Evolutionary conservation across 208 protist genomes (phyloP).

Genomic region (Trypanosoma conorhini): DNA sequence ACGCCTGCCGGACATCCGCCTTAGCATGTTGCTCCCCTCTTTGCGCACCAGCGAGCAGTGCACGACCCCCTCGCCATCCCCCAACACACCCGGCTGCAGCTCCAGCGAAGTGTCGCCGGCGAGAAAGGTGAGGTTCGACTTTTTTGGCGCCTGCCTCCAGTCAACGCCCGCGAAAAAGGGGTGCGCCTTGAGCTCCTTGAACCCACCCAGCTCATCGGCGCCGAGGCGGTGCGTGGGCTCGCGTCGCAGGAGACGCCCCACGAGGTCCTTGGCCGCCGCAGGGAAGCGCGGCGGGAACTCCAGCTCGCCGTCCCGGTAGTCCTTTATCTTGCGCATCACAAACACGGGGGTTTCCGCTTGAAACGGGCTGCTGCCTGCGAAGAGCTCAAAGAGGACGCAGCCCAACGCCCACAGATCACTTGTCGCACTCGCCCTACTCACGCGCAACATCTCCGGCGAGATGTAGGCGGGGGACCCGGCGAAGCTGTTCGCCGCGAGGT

Average conservation of each 20-base stretch:
- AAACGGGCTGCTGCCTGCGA: slow-evolving; percentile 64
- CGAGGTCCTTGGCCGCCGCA: slow-evolving; percentile 60
- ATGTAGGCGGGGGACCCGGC: slow-evolving; percentile 79
- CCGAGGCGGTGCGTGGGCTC: slow-evolving; percentile 75
- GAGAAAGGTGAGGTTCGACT: slow-evolving; percentile 42
- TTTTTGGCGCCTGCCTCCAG: slow-evolving; percentile 54
- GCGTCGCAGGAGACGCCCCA: slow-evolving; percentile 69
- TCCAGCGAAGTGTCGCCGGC: slow-evolving; percentile 48
- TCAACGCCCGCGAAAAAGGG: slow-evolving; percentile 81
- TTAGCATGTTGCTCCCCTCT: background rate
- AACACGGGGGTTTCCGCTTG: slow-evolving; percentile 52
- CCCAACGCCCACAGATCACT: slow-evolving; percentile 88
- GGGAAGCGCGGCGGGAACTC: slow-evolving; percentile 50
- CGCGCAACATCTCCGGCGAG: slow-evolving; percentile 64
- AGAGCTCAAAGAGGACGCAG: slow-evolving; percentile 74
- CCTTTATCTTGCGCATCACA: slow-evolving; percentile 60
- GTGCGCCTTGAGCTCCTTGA: slow-evolving; percentile 77
- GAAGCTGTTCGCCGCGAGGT: slow-evolving; percentile 50
- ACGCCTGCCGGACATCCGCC: slow-evolving; percentile 18
- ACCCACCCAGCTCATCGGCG: slow-evolving; percentile 62
- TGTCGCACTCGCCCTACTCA: slow-evolving; percentile 57
- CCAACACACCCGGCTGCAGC: slow-evolving; percentile 38
- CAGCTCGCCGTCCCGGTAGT: slow-evolving; percentile 27
- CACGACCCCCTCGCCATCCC: slow-evolving; percentile 45
- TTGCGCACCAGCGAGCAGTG: slow-evolving; percentile 54